Conservation (phyloP, 83 land plant genomes). For the Picea mariana region DNA sequence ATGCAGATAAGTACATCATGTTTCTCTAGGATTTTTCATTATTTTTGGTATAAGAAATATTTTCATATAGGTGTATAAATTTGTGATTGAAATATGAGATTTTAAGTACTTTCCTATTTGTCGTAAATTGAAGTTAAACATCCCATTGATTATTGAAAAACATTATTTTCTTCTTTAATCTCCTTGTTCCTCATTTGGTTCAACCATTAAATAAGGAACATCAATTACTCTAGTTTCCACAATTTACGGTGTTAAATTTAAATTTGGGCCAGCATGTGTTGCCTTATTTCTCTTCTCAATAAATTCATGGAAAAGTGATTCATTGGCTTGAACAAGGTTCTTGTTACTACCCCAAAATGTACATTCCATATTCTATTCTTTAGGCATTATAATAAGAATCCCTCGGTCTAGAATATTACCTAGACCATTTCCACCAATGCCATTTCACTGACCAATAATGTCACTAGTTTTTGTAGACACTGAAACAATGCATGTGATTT, state of each 20-base stretch:
- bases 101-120: no score
- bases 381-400: neutral
- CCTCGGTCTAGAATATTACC: conserved; percentile 13
- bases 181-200: conserved; percentile 10
- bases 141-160: no score
- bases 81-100: no score
- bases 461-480: no score
- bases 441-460: conserved; percentile 4
- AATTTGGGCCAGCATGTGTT: neutral
- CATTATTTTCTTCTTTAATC: no score
- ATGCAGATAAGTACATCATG: no score
- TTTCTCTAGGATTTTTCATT: no score
- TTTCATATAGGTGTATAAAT: no score
- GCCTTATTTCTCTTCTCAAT: neutral
- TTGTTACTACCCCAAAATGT: neutral
- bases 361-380: neutral
- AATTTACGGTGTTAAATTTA: neutral
- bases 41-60: no score
- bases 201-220: neutral
- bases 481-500: no score
- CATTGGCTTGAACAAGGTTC: neutral
- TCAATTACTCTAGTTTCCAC: neutral
- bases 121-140: no score
- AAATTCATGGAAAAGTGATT: neutral
- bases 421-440: conserved; percentile 6